These are phyloP conservation scores for Chlamydomonas reinhardtii DNA, from an alignment of 163 green algal species.

Conservation along the genomic window DNA sequence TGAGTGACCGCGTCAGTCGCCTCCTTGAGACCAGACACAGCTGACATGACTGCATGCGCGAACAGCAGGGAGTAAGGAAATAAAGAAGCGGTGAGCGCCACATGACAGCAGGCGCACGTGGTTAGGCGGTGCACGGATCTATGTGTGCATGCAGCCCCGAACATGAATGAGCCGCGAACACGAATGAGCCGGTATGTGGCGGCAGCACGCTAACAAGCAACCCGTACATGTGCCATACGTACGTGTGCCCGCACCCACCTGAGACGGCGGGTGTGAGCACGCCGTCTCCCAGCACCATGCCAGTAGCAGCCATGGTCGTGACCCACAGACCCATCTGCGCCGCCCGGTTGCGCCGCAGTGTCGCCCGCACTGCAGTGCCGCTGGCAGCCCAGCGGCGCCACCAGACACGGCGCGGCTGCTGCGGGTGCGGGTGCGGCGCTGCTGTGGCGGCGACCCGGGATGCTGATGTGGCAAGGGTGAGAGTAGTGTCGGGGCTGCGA, in stretches of 20 bases:
- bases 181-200: too few relatives aligned
- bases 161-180: too few relatives aligned
- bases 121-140: too few relatives aligned
- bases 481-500: conserved; percentile 58
- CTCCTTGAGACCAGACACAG: conserved; percentile 71
- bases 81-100: background rate
- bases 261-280: conserved; percentile 79
- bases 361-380: background rate
- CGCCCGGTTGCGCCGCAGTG: background rate
- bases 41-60: conserved; percentile 63
- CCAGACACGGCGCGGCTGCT: background rate
- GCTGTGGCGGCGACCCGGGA: background rate
- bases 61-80: too few relatives aligned
- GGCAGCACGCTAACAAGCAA: too few relatives aligned
- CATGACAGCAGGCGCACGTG: too few relatives aligned
- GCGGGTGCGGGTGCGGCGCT: too few relatives aligned
- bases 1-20: background rate
- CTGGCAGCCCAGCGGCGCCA: background rate
- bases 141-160: too few relatives aligned
- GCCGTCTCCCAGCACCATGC: conserved; percentile 74
- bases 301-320: conserved; percentile 62
- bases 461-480: conserved; percentile 76
- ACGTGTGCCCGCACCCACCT: background rate
- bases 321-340: conserved; percentile 57
- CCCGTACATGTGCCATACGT: too few relatives aligned